Percentiles rank a stretch among this genome's conserved stretches.
phyloP scores from a whole-genome alignment of 2,329 filamentous ascomycete species.

The Talaromyces amestolkiae region DNA sequence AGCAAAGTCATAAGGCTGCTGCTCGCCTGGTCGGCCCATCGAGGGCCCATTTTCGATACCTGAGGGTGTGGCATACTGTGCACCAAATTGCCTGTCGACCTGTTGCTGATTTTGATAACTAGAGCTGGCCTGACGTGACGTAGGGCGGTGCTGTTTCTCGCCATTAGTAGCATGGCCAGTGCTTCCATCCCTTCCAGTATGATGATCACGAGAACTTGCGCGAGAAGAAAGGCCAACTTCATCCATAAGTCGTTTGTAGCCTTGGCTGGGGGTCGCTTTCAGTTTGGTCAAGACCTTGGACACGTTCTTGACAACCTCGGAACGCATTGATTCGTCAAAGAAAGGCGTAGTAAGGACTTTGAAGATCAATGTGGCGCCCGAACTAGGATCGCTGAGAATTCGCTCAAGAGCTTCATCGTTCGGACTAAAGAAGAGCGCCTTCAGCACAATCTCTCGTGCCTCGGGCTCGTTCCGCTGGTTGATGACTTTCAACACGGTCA shows the following conservation, averaged over 20 bases:
- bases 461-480: constrained; percentile 95
- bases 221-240: constrained; percentile 80
- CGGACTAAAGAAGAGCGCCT: constrained; percentile 86
- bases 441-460: constrained; percentile 82
- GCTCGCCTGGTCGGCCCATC: constrained; percentile 34
- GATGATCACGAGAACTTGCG: constrained; percentile 39
- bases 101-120: constrained; percentile 37
- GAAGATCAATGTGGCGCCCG: constrained; percentile 93
- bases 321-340: constrained; percentile 86
- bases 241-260: constrained; percentile 98
- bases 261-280: constrained; percentile 90
- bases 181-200: constrained; percentile 38
- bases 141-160: constrained; percentile 44
- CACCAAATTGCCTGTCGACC: constrained; percentile 44
- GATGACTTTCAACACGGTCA: constrained; percentile 96
- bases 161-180: constrained; percentile 33
- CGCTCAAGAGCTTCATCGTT: constrained; percentile 84
- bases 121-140: constrained; percentile 39
- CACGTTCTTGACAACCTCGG: constrained; percentile 86
- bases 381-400: constrained; percentile 86
- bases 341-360: constrained; percentile 97
- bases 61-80: constrained; percentile 34
- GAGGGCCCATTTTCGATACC: constrained; percentile 32
- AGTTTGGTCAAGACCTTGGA: constrained; percentile 83
- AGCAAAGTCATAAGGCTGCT: constrained; percentile 40